phyloP scores from a whole-genome alignment of 441 rosid genomes.

The Erodium texanum region DNA sequence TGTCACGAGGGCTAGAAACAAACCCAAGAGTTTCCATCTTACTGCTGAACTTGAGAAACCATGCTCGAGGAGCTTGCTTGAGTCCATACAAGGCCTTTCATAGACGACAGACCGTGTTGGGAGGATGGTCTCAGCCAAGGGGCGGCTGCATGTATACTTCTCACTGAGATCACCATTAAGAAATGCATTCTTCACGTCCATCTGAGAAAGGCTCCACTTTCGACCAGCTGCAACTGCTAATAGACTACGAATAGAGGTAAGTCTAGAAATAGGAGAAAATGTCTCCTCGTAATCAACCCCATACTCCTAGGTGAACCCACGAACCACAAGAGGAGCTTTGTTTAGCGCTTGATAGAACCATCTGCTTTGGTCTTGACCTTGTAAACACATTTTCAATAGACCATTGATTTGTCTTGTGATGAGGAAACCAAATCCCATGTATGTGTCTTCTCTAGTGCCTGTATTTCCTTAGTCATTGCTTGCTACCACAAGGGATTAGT shows the following conservation, averaged over 20 bases:
- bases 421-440: too few relatives aligned
- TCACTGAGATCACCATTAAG: background rate
- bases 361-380: background rate
- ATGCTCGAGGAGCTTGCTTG: background rate
- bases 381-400: background rate
- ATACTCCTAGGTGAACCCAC: background rate
- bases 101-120: background rate
- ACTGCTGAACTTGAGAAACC: background rate
- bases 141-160: background rate
- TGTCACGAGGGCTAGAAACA: too few relatives aligned
- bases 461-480: too few relatives aligned
- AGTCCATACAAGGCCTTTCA: background rate
- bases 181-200: background rate
- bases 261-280: too few relatives aligned
- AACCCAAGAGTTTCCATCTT: too few relatives aligned
- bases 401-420: background rate
- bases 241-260: background rate
- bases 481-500: too few relatives aligned
- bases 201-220: background rate
- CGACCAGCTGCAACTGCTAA: too few relatives aligned
- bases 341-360: too few relatives aligned
- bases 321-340: background rate
- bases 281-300: too few relatives aligned
- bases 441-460: too few relatives aligned
- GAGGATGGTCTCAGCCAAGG: background rate